phyloP scores from a whole-genome alignment of 441 rosid species.

The Erysimum cheiri region DNA sequence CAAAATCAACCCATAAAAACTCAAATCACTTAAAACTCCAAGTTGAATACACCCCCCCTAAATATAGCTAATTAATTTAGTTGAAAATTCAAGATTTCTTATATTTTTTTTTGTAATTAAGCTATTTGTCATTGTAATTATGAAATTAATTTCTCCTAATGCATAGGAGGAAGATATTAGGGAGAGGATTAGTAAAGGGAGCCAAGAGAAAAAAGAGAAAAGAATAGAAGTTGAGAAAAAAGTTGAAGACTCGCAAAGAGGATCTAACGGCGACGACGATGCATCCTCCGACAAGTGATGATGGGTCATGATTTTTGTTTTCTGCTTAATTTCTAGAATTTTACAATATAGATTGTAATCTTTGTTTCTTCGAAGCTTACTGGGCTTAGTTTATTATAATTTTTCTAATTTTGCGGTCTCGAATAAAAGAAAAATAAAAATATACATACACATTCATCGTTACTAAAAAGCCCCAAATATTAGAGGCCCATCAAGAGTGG shows the following conservation, averaged over 20 bases:
- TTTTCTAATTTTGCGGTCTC: not conserved
- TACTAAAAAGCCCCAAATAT: conserved; percentile 12
- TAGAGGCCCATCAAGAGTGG: conserved; percentile 25
- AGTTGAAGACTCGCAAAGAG: conserved; percentile 27
- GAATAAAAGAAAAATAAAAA: not conserved
- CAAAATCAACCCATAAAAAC: no score
- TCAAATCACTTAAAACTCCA: no score
- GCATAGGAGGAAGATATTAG: conserved; percentile 37
- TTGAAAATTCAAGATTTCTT: not conserved
- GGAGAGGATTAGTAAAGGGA: conserved; percentile 37
- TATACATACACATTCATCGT: not conserved
- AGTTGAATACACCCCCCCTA: no score
- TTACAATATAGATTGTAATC: no score
- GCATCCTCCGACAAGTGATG: conserved; percentile 11
- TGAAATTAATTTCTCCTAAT: not conserved
- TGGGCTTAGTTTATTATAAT: no score
- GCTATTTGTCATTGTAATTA: not conserved
- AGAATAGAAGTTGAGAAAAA: conserved; percentile 38
- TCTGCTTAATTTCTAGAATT: not conserved
- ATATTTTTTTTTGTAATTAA: no score
- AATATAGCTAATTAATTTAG: not conserved
- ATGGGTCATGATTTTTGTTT: not conserved
- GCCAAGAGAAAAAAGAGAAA: conserved; percentile 34
- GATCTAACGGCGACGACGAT: conserved; percentile 12
- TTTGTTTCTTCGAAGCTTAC: not conserved